Conservation (phyloP, 305 asterid genomes). For the Ajuga reptans region DNA sequence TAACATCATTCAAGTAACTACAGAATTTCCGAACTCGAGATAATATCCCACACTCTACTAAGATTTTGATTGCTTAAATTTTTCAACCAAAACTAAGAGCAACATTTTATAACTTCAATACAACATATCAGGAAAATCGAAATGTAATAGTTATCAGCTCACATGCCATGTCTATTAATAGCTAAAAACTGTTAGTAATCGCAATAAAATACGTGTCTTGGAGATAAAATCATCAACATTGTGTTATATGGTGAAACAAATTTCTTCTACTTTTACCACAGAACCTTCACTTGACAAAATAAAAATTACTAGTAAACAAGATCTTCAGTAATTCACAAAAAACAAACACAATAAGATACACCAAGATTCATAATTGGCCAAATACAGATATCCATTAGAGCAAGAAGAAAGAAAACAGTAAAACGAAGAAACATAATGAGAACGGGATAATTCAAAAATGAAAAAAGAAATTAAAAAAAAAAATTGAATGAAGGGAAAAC, state of each 20-base stretch:
- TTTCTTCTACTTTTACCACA: background rate
- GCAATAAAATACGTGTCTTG: background rate
- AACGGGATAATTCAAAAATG: no score
- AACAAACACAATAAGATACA: background rate
- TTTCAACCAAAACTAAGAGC: background rate
- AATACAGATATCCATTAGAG: background rate
- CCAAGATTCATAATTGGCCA: background rate
- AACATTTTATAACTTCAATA: background rate
- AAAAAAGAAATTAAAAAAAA: background rate
- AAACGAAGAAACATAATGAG: background rate
- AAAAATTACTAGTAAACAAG: background rate
- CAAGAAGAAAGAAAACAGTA: background rate
- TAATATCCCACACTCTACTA: slow-evolving; percentile 2
- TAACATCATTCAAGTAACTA: background rate
- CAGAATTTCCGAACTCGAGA: background rate
- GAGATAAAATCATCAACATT: background rate
- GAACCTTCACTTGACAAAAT: background rate
- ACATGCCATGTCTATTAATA: background rate
- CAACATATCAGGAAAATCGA: background rate
- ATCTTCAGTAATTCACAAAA: background rate
- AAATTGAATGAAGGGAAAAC: slow-evolving; percentile 24
- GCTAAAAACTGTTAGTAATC: background rate
- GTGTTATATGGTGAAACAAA: background rate
- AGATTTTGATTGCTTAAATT: background rate
- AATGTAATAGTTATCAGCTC: background rate